These are phyloP conservation scores for Botrytis elliptica DNA, from an alignment of 2,329 filamentous ascomycete genomes.

Conservation along the genomic window DNA sequence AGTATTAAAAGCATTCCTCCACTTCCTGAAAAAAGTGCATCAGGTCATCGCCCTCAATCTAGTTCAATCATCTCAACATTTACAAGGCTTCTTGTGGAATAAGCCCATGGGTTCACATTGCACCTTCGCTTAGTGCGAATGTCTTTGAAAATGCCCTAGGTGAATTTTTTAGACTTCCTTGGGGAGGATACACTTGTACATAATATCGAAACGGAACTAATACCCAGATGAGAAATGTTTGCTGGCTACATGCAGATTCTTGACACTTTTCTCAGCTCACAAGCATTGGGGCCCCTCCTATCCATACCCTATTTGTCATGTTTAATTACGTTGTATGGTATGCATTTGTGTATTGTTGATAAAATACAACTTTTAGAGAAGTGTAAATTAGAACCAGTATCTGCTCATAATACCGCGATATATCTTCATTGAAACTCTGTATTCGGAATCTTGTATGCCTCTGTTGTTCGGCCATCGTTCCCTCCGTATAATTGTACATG, in stretches of 20 bases:
- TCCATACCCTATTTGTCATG: neutral
- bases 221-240: rapidly evolving
- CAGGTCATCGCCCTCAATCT: neutral
- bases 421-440: too few relatives aligned
- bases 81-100: neutral
- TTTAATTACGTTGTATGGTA: neutral
- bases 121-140: neutral
- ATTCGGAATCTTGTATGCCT: too few relatives aligned
- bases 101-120: rapidly evolving
- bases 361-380: too few relatives aligned
- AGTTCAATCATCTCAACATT: rapidly evolving
- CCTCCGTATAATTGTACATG: neutral
- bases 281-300: neutral
- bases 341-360: too few relatives aligned
- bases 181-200: neutral
- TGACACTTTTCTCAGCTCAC: neutral
- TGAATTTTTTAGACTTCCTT: neutral
- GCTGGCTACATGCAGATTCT: neutral
- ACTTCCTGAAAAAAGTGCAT: rapidly evolving
- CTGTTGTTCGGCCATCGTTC: too few relatives aligned
- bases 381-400: too few relatives aligned
- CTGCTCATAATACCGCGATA: too few relatives aligned
- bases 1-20: neutral
- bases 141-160: neutral
- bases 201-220: neutral